Evolutionary conservation across 2,329 filamentous ascomycete species (phyloP).

Genomic region (Aureobasidium melanogenum): DNA sequence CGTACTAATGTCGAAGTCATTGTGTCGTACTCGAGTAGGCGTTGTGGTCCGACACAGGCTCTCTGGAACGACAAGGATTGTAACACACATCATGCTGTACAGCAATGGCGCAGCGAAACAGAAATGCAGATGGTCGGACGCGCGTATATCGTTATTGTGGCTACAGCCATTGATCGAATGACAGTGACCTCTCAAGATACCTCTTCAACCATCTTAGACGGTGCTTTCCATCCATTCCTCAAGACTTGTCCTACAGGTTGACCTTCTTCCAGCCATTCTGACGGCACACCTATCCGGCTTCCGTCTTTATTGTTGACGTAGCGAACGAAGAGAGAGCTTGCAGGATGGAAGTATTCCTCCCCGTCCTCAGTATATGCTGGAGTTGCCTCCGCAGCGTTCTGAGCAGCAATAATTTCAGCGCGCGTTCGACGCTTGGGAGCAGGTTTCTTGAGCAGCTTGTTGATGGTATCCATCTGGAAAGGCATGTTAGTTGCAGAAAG

Average conservation of each 20-base stretch:
- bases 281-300: slow-evolving; percentile 54
- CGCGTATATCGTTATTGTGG: not conserved
- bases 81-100: too few relatives aligned
- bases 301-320: slow-evolving; percentile 63
- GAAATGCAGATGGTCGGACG: not conserved
- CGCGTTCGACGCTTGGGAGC: slow-evolving; percentile 55
- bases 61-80: not conserved
- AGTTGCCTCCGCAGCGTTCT: slow-evolving; percentile 37
- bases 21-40: not conserved
- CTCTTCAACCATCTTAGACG: slow-evolving; percentile 14
- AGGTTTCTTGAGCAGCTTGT: slow-evolving; percentile 80
- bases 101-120: not conserved
- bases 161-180: not conserved
- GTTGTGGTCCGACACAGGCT: not conserved
- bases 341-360: slow-evolving; percentile 14
- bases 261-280: slow-evolving; percentile 50
- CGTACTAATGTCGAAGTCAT: not conserved
- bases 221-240: slow-evolving; percentile 11
- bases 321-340: slow-evolving; percentile 56
- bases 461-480: slow-evolving; percentile 75
- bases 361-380: slow-evolving; percentile 36
- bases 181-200: not conserved
- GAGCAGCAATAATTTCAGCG: slow-evolving; percentile 38
- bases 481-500: slow-evolving; percentile 7
- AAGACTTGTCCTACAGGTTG: slow-evolving; percentile 56